These are phyloP conservation scores for Aspergillus jensenii DNA, from an alignment of 2,329 filamentous ascomycete species.

Conservation along the genomic window DNA sequence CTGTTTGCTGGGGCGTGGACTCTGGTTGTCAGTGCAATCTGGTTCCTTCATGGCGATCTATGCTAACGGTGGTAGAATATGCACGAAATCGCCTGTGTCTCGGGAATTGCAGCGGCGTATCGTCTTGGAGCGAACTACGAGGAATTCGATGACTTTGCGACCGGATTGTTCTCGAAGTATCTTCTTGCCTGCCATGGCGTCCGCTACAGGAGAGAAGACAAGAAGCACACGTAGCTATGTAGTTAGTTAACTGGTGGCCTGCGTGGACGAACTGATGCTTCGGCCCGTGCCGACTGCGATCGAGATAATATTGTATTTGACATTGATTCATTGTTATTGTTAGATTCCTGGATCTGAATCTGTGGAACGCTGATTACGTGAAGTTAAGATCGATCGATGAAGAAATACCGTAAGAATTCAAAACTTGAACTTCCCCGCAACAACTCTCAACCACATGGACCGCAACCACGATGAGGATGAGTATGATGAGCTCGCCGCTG, in stretches of 20 bases:
- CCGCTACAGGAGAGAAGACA: constrained; percentile 21
- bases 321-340: too few species aligned
- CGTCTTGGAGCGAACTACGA: constrained; percentile 65
- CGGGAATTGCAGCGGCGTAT: constrained; percentile 69
- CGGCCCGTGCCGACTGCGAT: too few species aligned
- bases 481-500: constrained; percentile 3
- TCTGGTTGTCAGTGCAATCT: constrained; percentile 54
- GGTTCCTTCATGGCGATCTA: too few species aligned
- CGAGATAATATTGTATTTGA: too few species aligned
- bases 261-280: too few species aligned
- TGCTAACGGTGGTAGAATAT: constrained; percentile 36
- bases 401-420: not conserved
- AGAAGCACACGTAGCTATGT: not conserved
- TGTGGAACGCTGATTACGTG: too few species aligned
- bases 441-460: not conserved
- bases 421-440: not conserved
- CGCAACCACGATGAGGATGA: not conserved
- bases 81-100: constrained; percentile 70
- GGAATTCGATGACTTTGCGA: constrained; percentile 34
- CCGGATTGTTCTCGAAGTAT: constrained; percentile 34
- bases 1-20: constrained; percentile 69
- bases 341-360: too few species aligned
- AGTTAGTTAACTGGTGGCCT: too few species aligned
- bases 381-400: not conserved
- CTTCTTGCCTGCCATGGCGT: constrained; percentile 31